Conservation (phyloP, 2,329 filamentous ascomycete genomes). For the Pseudogymnoascus verrucosus region DNA sequence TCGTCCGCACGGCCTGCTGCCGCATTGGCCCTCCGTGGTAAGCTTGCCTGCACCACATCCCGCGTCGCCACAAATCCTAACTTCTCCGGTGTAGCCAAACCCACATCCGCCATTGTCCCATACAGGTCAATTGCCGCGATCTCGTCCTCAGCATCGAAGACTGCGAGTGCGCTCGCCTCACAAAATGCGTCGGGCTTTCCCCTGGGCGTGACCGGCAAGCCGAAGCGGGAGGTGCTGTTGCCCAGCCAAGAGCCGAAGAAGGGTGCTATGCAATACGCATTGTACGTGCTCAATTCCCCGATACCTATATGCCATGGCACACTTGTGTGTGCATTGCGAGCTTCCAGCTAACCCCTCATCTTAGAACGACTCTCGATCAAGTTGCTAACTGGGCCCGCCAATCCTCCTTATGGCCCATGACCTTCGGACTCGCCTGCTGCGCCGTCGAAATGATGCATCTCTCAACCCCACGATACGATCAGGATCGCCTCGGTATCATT, state of each 20-base stretch:
- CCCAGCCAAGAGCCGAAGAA: conserved; percentile 73
- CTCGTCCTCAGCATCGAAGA: conserved; percentile 56
- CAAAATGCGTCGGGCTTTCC: conserved; percentile 46
- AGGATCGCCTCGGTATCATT: conserved; percentile 82
- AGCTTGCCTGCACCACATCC: conserved; percentile 11
- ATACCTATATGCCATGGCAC: not conserved
- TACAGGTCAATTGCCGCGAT: conserved; percentile 57
- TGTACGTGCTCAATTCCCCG: conserved; percentile 52
- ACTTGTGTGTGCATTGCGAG: not conserved
- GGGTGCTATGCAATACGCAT: conserved; percentile 73
- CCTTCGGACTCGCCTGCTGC: conserved; percentile 82
- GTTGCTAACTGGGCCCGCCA: conserved; percentile 80
- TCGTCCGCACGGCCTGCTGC: conserved; percentile 35
- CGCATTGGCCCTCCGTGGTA: conserved; percentile 37
- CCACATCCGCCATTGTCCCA: conserved; percentile 53
- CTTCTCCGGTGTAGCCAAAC: conserved; percentile 48
- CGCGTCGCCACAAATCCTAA: conserved; percentile 21
- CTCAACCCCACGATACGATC: conserved; percentile 80
- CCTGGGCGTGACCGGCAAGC: conserved; percentile 36
- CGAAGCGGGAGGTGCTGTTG: conserved; percentile 65
- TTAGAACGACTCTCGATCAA: conserved; percentile 67
- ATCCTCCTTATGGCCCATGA: conserved; percentile 81
- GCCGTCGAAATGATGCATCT: conserved; percentile 91
- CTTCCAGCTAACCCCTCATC: conserved; percentile 5
- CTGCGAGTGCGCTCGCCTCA: conserved; percentile 49